A percentile compares a stretch with the other conserved stretches of the same genome.
Evolutionary conservation across 257 asterid species (phyloP).

Genomic region (Capsicum pubescens): DNA sequence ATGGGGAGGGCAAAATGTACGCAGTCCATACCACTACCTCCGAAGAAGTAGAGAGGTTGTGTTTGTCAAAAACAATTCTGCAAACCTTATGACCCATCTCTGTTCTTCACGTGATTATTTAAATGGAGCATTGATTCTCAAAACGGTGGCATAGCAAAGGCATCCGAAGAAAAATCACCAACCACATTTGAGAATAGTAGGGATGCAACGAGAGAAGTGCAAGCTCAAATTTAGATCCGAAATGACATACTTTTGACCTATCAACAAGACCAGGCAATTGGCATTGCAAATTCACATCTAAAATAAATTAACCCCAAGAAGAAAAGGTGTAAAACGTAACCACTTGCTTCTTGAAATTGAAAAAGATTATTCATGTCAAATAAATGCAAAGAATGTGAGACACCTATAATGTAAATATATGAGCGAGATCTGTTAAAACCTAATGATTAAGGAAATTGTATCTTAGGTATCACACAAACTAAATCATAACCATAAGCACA

Average conservation of each 20-base stretch:
- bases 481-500: neutral
- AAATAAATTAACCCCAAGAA: neutral
- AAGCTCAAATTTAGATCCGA: neutral
- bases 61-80: neutral
- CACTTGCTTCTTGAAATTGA: neutral
- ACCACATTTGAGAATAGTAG: neutral
- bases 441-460: slow-evolving; percentile 16
- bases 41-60: neutral
- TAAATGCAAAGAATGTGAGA: slow-evolving; percentile 5
- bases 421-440: slow-evolving; percentile 13
- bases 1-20: too few relatives aligned
- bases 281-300: neutral
- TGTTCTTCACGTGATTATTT: slow-evolving; percentile 4
- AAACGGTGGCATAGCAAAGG: neutral
- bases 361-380: neutral
- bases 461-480: neutral
- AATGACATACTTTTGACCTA: neutral
- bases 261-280: slow-evolving; percentile 18
- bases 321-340: neutral
- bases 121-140: neutral
- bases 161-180: neutral
- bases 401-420: neutral
- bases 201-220: neutral
- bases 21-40: too few relatives aligned
- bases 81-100: neutral